These are phyloP conservation scores for Penicillium sp. DNA, from an alignment of 2,329 filamentous ascomycete genomes.

Conservation along the genomic window DNA sequence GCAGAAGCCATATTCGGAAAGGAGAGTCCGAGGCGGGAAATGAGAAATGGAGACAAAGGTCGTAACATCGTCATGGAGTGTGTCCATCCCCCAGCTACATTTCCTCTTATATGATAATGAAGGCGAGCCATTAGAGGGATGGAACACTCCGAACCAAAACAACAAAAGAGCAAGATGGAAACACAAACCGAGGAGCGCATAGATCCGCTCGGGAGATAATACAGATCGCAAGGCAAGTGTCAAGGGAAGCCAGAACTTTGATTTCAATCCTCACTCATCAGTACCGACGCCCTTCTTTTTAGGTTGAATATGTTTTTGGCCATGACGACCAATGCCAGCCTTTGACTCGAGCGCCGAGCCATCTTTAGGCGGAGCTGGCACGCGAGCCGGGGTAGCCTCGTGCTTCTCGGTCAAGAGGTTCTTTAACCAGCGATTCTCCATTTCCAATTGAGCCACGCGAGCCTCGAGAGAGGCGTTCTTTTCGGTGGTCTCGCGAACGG, in stretches of 20 bases:
- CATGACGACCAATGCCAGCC: slow-evolving; percentile 19
- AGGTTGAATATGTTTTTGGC: slow-evolving; percentile 39
- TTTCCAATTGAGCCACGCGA: slow-evolving; percentile 73
- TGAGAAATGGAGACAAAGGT: slow-evolving; percentile 26
- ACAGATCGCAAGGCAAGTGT: slow-evolving; percentile 10
- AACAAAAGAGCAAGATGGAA: slow-evolving; percentile 11
- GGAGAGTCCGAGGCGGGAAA: slow-evolving; percentile 10
- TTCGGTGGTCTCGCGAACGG: slow-evolving; percentile 78
- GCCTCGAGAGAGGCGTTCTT: slow-evolving; percentile 72
- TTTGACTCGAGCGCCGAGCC: slow-evolving; percentile 21
- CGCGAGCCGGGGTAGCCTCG: slow-evolving; percentile 34
- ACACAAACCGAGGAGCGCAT: slow-evolving; percentile 2
- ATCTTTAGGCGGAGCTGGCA: slow-evolving; percentile 26
- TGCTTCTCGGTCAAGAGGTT: slow-evolving; percentile 80
- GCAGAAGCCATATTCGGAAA: slow-evolving; percentile 22
- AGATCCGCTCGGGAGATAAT: slow-evolving; percentile 9
- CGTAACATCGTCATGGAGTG: slow-evolving; percentile 33
- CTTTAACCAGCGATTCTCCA: slow-evolving; percentile 79
- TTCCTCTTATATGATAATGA: background rate
- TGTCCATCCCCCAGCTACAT: slow-evolving; percentile 8
- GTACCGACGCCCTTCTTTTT: slow-evolving; percentile 42
- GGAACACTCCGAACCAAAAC: slow-evolving; percentile 1
- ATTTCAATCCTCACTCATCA: slow-evolving; percentile 24
- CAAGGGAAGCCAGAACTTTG: slow-evolving; percentile 13
- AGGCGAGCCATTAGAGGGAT: background rate